Conservation (phyloP, 2,329 filamentous ascomycete species). For the Claviceps pazoutovae region DNA sequence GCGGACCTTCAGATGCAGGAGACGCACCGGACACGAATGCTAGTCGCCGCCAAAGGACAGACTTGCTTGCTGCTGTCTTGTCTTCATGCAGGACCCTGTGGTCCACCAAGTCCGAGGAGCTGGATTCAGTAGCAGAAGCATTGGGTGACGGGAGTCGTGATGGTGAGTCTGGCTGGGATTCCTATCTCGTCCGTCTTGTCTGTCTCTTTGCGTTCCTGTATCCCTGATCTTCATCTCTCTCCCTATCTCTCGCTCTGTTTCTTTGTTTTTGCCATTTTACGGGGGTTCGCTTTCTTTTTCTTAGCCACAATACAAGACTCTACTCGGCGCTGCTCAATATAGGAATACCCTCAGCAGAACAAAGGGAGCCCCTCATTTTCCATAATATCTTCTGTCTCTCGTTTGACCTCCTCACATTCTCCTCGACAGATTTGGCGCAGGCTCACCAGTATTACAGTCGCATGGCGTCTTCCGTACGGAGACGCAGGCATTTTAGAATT, state of each 20-base stretch:
- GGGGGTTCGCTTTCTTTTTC: background rate
- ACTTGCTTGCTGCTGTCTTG: conserved; percentile 25
- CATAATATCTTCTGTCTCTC: background rate
- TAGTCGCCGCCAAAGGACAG: conserved; percentile 12
- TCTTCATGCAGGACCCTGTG: conserved; percentile 25
- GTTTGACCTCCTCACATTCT: background rate
- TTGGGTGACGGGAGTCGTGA: conserved; percentile 42
- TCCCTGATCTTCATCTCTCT: background rate
- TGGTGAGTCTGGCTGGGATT: conserved; percentile 24
- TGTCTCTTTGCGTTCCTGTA: background rate
- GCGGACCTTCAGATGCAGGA: conserved; percentile 14
- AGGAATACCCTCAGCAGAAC: background rate
- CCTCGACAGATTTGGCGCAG: background rate
- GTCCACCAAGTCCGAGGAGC: conserved; percentile 23
- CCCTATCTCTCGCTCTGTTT: background rate
- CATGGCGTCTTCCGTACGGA: conserved; percentile 43
- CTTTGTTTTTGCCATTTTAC: background rate
- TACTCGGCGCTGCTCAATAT: no score
- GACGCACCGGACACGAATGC: conserved; percentile 13
- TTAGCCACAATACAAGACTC: background rate
- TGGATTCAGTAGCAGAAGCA: conserved; percentile 35
- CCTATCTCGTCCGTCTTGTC: background rate
- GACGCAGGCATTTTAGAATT: conserved; percentile 44
- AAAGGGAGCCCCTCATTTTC: background rate
- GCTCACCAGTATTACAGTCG: conserved; percentile 22